Evolutionary conservation across 2,329 filamentous ascomycete genomes (phyloP).

Genomic region (Plenodomus tracheiphilus): DNA sequence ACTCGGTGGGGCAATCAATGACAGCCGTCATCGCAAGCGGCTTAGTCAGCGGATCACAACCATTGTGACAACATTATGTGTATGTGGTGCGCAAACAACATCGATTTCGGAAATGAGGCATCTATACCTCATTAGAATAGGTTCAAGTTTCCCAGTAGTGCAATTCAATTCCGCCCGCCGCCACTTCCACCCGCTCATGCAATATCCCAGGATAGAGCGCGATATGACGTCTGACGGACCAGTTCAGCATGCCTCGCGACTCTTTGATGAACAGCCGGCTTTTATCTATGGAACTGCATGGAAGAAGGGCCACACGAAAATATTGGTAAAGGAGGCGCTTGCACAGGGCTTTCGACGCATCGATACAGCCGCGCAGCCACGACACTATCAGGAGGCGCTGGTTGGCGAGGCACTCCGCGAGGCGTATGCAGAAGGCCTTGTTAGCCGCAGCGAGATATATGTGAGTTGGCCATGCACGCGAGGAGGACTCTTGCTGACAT

Average conservation of each 20-base stretch:
- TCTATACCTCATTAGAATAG: not conserved
- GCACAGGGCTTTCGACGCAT: conserved; percentile 70
- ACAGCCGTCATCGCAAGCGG: not conserved
- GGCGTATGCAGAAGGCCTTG: conserved; percentile 62
- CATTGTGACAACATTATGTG: not conserved
- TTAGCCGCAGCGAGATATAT: conserved; percentile 65
- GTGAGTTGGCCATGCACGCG: conserved; percentile 47
- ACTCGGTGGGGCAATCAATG: conserved; percentile 13
- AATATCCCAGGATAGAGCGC: not conserved
- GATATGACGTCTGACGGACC: conserved; percentile 23
- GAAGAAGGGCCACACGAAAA: conserved; percentile 71
- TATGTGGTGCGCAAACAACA: not conserved
- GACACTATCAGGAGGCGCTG: conserved; percentile 74
- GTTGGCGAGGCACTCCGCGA: conserved; percentile 69
- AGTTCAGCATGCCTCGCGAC: conserved; percentile 12
- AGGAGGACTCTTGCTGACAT: not conserved
- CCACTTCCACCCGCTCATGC: not conserved
- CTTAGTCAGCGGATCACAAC: not conserved
- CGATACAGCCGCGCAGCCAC: conserved; percentile 78
- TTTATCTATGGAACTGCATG: conserved; percentile 83
- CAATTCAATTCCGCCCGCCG: too few relatives aligned
- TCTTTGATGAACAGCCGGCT: conserved; percentile 22
- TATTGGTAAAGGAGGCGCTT: conserved; percentile 70
- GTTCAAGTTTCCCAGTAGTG: not conserved
- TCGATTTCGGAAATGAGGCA: not conserved